Conservation (phyloP, 2,329 filamentous ascomycete genomes). For the Colletotrichum plurivorum region DNA sequence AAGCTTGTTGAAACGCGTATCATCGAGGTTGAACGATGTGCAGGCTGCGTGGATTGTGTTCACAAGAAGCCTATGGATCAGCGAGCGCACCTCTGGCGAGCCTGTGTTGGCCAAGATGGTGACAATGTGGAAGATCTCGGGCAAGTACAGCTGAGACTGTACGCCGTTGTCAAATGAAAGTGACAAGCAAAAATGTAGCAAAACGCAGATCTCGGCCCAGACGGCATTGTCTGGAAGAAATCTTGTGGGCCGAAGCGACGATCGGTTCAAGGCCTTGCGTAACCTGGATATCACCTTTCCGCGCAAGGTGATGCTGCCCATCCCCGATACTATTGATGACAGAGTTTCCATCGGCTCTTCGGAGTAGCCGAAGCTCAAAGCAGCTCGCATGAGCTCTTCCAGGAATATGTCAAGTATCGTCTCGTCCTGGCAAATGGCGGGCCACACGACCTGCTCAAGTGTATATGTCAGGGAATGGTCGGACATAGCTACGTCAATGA, state of each 20-base stretch:
- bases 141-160: constrained; percentile 77
- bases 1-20: constrained; percentile 69
- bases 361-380: constrained; percentile 68
- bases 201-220: constrained; percentile 78
- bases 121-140: constrained; percentile 79
- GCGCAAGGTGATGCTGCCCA: constrained; percentile 75
- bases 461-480: constrained; percentile 72
- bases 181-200: constrained; percentile 76
- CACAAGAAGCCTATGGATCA: constrained; percentile 74
- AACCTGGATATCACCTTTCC: constrained; percentile 76
- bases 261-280: constrained; percentile 76
- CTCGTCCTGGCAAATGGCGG: constrained; percentile 75
- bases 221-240: constrained; percentile 76
- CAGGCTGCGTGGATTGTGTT: constrained; percentile 79
- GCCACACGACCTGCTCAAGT: constrained; percentile 77
- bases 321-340: constrained; percentile 73
- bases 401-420: constrained; percentile 76
- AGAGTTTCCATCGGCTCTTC: constrained; percentile 73
- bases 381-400: constrained; percentile 76
- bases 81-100: constrained; percentile 66
- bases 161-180: constrained; percentile 78
- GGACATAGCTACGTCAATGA: constrained; percentile 75
- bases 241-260: constrained; percentile 76
- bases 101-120: constrained; percentile 80
- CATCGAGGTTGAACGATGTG: constrained; percentile 75